Evolutionary conservation across 2,329 filamentous ascomycete genomes (phyloP), one percentile per base, ranked within the genome.

Genomic region (Botryotinia convoluta): DNA sequence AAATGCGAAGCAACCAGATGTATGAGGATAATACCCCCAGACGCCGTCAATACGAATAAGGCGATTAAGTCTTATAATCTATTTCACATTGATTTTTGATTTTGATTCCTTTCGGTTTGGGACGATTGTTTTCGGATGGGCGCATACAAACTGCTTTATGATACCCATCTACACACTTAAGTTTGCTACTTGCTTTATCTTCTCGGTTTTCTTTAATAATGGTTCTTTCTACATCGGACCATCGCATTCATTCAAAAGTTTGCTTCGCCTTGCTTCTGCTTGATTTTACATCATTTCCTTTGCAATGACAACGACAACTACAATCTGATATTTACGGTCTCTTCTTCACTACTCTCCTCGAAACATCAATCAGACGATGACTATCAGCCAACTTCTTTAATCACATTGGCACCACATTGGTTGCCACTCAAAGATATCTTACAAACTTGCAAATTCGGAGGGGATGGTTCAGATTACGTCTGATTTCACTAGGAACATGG

Each of bases 1-100:
- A 69, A 14, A 69, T 69, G 48, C 35, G 65, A 57, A 51, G n/a
- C 51, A 69, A 57, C 14, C 48, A 69, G 65, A 69, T 69, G 48
- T 57, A 57, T 29, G 65, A 69, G 4, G 48, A 57, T 12, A 57
- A 57, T 2, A 69, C 6, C 14, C 6, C 35, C 65, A 69, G 35
- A 22, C 65, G 65, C 32, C 37, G 37, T 9, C 14, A 69, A 57
- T 57, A 69, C 18, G 48, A 69, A 18, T 29, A 57, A 57, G 37
- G 65, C 48, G 39, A 69, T 32, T 57, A 32, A 44, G 45, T 69
- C n/a, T 69, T 22, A 16, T 44, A n/a, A 57, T 57, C 18, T 57
- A 57, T 12, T 26, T 57, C 35, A 44, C 10, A 26, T 39, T 57
- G 37, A 39, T 26, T 57, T 54, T 57, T 42, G 48, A 42, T 69